These are phyloP conservation scores for Saccharomycopsis fibuligera DNA, from an alignment of 805 yeast species.

Conservation along the genomic window DNA sequence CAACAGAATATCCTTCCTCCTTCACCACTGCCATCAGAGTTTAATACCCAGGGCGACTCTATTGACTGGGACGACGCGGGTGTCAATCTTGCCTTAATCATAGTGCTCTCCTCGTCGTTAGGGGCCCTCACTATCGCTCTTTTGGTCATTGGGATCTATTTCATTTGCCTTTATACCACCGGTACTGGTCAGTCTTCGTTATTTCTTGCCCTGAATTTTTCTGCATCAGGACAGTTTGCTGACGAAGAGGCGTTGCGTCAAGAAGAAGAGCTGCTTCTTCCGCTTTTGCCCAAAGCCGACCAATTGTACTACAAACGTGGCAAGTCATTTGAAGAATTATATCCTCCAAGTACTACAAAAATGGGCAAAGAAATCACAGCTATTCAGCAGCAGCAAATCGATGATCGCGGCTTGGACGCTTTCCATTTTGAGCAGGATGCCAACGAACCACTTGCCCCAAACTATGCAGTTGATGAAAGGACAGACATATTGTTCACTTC, in stretches of 20 bases:
- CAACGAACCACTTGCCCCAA: constrained; percentile 2
- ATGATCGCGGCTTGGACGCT: constrained; percentile 21
- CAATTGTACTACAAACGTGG: constrained; percentile 4
- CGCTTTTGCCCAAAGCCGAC: constrained; percentile 3
- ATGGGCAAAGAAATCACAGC: constrained; percentile 12
- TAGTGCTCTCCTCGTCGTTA: constrained; percentile 13
- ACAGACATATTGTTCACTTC: constrained; percentile 18
- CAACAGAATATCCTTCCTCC: too few species aligned
- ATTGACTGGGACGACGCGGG: too few species aligned
- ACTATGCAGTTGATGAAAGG: constrained; percentile 18
- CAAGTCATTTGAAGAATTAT: constrained; percentile 3
- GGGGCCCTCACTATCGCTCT: constrained; percentile 16
- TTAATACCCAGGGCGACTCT: too few species aligned
- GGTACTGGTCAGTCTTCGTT: background rate
- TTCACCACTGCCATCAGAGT: too few species aligned
- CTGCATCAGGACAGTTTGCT: background rate
- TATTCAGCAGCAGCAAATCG: constrained; percentile 16
- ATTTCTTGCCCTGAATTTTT: constrained; percentile 6
- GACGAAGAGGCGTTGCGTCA: constrained; percentile 8
- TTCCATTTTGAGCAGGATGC: constrained; percentile 17
- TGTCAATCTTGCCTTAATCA: constrained; percentile 13
- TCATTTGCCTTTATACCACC: constrained; percentile 13
- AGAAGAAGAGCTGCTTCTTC: constrained; percentile 12
- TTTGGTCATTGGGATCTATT: constrained; percentile 17
- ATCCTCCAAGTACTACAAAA: constrained; percentile 15